Base-by-base conservation (phyloP, 768 basidiomycete genomes). In the Mycena galopus region DNA sequence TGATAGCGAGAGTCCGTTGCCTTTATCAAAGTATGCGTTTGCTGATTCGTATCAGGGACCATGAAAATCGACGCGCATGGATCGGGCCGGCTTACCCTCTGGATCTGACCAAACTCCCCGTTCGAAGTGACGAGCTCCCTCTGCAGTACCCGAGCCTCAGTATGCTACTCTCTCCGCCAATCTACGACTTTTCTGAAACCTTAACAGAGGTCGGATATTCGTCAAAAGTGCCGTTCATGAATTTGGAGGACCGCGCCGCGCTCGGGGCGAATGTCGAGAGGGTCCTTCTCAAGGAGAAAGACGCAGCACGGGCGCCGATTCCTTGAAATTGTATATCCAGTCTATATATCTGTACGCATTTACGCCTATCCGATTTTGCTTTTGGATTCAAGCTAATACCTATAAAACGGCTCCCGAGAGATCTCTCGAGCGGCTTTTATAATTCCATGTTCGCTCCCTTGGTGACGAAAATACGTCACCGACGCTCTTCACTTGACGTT, bases 1-100 rank as follows among this genome's bases (percentile, higher is more conserved):
- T 47, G 44, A 37, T 71, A 91, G 90, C 84, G 87, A 80, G 85
- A 82, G 91, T 91, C 74, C 65, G 21, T 69, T 25, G 17, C 21
- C 44, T 57, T 67, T 21, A 69, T 29, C 25, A 51, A 23, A 1
- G 25, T 4, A 5, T 19, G 17, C 17, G n/a, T 35, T 6, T 47
- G 29, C 58, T 47, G 21, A 58, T 62, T 19, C 72, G 61, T 33
- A 12, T 33, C 71, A 94, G 91, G 67, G 94, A 94, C 78, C 93
- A 95, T 73, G 89, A 92, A 76, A 71, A 81, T n/a, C 89, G 94
- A 7, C 85, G 81, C 23, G 90, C 93, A 2, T 95, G 93, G 94
- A 87, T 95, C n/a, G 93, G 93, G 0, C 88, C 91, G 30, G 79
- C 93, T 4, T 92, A 85, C 81, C 91, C 92, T 1, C 85, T 94